Evolutionary conservation across 2,329 filamentous ascomycete genomes (phyloP), one percentile per base, ranked within the genome.

Genomic region (Trichoderma arundinaceum): DNA sequence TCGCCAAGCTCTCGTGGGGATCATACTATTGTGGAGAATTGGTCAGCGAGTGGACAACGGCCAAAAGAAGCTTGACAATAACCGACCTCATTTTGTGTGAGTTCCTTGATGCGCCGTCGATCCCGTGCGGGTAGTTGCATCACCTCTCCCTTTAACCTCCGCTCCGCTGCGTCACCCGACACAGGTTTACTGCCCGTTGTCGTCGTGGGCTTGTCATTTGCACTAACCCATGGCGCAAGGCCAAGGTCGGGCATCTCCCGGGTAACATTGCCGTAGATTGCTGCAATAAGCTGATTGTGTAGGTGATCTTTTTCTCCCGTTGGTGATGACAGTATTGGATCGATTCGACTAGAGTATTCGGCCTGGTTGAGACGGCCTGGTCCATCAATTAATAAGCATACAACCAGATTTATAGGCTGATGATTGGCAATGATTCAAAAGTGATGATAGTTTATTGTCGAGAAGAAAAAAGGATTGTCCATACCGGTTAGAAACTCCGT

Each of bases 81-180:
- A 77, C 85, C 68, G 71, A 89, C 87, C 70, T 89, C 86, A 71
- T 88, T 88, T 28, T 84, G 82, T 22, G 77, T 79, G 39, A 90
- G 76, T 69, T 90, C 88, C 71, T 91, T 90, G 72, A 91, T 85
- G 66, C 88, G 83, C 76, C 88, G 81, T 69, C 88, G 81, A 72
- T 91, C 88, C 70, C 87, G 82, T 65, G 82, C 86, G n/a, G 86
- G 88, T 51, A 91, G 80, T 72, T 88, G 86, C 88, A 90, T 90
- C 67, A 91, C 86, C 73, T 90, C 87, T 70, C 84, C 86, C 78
- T 90, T 90, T 56, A 90, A 75, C 70, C 83, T 83, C 71, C 87
- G 82, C 76, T 91, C 88, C 41, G 85, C 83, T 39, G 88, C 86
- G 81, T 90, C 88, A 33, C 87, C 87, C 33, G 84, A 86, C 53